phyloP scores from a whole-genome alignment of 768 basidiomycete genomes.

The Bullera alba region DNA sequence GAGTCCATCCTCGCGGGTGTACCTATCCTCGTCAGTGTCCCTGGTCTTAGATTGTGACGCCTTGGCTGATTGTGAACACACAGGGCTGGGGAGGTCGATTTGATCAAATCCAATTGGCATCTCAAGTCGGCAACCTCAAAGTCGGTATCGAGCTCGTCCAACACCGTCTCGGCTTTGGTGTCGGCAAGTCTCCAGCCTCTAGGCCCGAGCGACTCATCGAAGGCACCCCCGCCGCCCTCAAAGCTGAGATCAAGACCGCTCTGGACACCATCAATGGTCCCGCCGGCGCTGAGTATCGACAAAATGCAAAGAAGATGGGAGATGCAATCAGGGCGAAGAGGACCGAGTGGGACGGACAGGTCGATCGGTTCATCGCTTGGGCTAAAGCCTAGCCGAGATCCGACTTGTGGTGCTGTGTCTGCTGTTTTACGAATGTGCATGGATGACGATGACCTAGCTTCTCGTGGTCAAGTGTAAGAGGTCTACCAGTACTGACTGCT shows the following conservation, averaged over 20 bases:
- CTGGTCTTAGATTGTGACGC: not conserved
- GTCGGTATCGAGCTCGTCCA: slow-evolving; percentile 16
- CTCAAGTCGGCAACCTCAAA: not conserved
- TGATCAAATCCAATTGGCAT: slow-evolving; percentile 8
- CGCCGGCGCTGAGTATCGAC: slow-evolving; percentile 54
- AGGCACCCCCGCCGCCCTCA: slow-evolving; percentile 4
- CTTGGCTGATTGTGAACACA: not conserved
- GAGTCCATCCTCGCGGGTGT: slow-evolving; percentile 11
- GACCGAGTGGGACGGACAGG: not conserved
- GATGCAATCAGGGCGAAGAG: slow-evolving; percentile 44
- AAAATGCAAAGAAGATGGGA: slow-evolving; percentile 61
- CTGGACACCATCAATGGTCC: slow-evolving; percentile 18
- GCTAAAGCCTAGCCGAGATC: too few species aligned
- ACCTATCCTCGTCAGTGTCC: not conserved
- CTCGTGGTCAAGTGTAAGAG: too few species aligned
- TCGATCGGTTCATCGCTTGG: not conserved
- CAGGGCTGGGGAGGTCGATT: slow-evolving; percentile 6
- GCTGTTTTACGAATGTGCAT: too few species aligned
- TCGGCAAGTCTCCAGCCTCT: slow-evolving; percentile 2
- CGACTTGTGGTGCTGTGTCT: too few species aligned
- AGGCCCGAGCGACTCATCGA: not conserved
- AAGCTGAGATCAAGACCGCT: slow-evolving; percentile 2
- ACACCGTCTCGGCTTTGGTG: slow-evolving; percentile 6
- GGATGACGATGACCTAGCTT: too few species aligned
- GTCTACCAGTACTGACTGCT: too few species aligned